A percentile compares a stretch with the other conserved stretches of the same genome.
Conservation (phyloP, 108 stramenopile genomes). For the Nitzschia inconspicua region DNA sequence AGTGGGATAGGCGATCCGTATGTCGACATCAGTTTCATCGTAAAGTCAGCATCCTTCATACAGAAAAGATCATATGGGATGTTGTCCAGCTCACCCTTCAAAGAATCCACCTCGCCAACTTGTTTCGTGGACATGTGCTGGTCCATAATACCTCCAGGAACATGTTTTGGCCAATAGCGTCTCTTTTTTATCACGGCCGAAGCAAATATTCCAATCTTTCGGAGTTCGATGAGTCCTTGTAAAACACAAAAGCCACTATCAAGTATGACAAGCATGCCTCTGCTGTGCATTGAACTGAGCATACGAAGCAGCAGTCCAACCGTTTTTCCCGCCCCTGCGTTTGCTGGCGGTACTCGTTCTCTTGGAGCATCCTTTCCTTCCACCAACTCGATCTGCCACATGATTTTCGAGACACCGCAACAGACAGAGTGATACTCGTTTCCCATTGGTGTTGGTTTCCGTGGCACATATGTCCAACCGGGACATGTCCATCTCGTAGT, state of each 20-base stretch:
- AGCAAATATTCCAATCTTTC: too few species aligned
- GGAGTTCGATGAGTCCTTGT: too few species aligned
- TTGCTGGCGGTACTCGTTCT: not conserved
- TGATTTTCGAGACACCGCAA: conserved; percentile 17
- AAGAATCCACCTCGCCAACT: too few species aligned
- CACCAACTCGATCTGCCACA: conserved; percentile 25
- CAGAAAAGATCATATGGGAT: too few species aligned
- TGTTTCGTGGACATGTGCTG: conserved; percentile 10
- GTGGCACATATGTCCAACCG: conserved; percentile 29
- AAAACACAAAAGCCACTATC: conserved; percentile 51
- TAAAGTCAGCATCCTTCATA: conserved; percentile 38
- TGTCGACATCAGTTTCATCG: conserved; percentile 26
- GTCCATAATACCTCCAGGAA: conserved; percentile 20
- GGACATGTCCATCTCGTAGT: conserved; percentile 18
- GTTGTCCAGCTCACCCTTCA: conserved; percentile 2
- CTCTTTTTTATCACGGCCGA: conserved; percentile 32
- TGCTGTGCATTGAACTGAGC: conserved; percentile 17
- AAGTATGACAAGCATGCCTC: conserved; percentile 19
- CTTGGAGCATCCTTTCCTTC: conserved; percentile 25
- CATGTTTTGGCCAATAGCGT: conserved; percentile 25
- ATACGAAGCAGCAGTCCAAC: conserved; percentile 17
- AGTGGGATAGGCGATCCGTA: conserved; percentile 20
- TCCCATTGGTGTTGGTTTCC: conserved; percentile 35
- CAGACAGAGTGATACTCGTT: conserved; percentile 37
- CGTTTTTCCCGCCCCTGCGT: conserved; percentile 18